Percentiles rank a stretch among this genome's conserved stretches.
These are phyloP conservation scores for Trichoderma breve DNA, from an alignment of 2,329 filamentous ascomycete species.

Conservation along the genomic window DNA sequence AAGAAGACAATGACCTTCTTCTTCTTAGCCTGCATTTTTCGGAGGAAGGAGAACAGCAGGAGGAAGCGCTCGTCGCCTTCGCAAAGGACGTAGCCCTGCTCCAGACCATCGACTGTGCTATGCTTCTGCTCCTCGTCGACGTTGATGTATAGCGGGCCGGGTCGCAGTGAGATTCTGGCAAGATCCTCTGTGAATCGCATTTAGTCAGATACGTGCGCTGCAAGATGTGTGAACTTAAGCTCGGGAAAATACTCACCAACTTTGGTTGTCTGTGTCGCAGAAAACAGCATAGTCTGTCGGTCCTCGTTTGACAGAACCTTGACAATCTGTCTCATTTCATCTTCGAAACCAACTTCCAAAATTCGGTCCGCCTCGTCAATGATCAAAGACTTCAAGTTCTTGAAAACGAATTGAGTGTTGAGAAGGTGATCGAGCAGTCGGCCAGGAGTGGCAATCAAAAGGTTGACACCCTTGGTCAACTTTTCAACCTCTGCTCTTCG, in stretches of 20 bases:
- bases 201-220: neutral
- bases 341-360: slow-evolving; percentile 95
- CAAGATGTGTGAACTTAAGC: neutral
- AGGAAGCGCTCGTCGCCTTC: slow-evolving; percentile 93
- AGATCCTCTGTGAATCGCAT: slow-evolving; percentile 65
- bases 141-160: slow-evolving; percentile 93
- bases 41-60: slow-evolving; percentile 90
- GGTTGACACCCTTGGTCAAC: slow-evolving; percentile 88
- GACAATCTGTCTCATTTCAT: slow-evolving; percentile 95
- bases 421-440: slow-evolving; percentile 90
- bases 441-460: slow-evolving; percentile 91
- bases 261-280: slow-evolving; percentile 96
- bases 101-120: slow-evolving; percentile 87
- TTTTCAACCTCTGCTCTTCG: slow-evolving; percentile 89
- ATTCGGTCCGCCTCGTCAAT: slow-evolving; percentile 98
- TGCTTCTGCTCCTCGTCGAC: slow-evolving; percentile 88
- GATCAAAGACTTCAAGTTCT: slow-evolving; percentile 86
- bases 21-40: slow-evolving; percentile 71
- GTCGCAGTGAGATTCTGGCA: slow-evolving; percentile 85
- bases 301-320: slow-evolving; percentile 87
- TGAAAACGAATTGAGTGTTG: slow-evolving; percentile 83
- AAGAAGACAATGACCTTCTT: slow-evolving; percentile 99
- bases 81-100: slow-evolving; percentile 94
- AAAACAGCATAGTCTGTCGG: slow-evolving; percentile 97
- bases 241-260: slow-evolving; percentile 47